phyloP scores from a whole-genome alignment of 768 basidiomycete genomes.

The Glaciozyma antarctica region DNA sequence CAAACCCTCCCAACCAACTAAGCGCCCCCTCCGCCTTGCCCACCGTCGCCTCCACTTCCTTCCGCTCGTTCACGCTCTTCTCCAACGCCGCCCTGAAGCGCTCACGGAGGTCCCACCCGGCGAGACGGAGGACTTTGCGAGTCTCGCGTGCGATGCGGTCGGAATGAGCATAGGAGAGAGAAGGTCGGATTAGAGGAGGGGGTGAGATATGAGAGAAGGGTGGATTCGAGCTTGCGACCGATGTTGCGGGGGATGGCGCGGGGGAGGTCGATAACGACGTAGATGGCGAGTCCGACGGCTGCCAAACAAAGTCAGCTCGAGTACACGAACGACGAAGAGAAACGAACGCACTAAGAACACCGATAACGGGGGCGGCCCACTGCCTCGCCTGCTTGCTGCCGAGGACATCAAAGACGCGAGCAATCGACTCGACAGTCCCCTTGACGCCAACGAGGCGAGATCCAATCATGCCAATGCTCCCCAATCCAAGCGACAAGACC shows the following conservation, averaged over 20 bases:
- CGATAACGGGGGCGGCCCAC: constrained; percentile 80
- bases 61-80: constrained; percentile 59
- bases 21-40: constrained; percentile 72
- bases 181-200: not conserved
- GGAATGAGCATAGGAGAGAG: constrained; percentile 45
- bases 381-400: constrained; percentile 62
- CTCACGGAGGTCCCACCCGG: constrained; percentile 80
- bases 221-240: constrained; percentile 67
- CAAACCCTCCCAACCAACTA: constrained; percentile 51
- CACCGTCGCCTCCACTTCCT: constrained; percentile 40
- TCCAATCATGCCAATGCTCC: constrained; percentile 40
- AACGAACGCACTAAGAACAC: constrained; percentile 48
- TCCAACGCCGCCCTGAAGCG: constrained; percentile 73
- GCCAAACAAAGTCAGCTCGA: not conserved
- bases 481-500: constrained; percentile 34
- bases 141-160: constrained; percentile 70
- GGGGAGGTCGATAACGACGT: constrained; percentile 79
- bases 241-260: constrained; percentile 78
- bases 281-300: constrained; percentile 61
- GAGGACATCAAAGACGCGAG: constrained; percentile 66
- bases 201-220: constrained; percentile 41
- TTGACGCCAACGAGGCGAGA: constrained; percentile 77
- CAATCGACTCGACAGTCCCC: constrained; percentile 72
- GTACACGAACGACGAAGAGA: not conserved
- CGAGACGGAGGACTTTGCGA: constrained; percentile 81